Base-by-base conservation (phyloP, 768 basidiomycete species). In the Phylloporus scabripes region DNA sequence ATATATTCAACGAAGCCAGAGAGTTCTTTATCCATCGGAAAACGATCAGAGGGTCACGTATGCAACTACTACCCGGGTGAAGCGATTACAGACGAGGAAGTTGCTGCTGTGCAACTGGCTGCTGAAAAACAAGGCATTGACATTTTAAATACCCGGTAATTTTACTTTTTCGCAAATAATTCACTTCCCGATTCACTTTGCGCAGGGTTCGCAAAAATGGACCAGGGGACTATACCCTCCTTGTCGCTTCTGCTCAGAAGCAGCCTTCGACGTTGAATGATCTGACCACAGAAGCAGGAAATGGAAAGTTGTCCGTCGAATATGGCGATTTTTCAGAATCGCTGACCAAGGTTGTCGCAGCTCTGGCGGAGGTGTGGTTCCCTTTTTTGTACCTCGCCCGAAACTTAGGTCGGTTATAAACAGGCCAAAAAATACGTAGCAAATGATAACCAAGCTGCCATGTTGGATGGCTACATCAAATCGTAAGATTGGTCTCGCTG, bases 1-100 rank as follows among this genome's bases (percentile, higher is more conserved):
- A 86, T 93, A 38, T 93, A 91, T 63, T 71, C 82, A 2, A 57
- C 74, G 11, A 60, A 68, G 21, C 90, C 91, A 2, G 83, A 87
- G 60, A 65, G 75, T 1, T 78, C 75, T 44, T 73, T 90, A 49
- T 83, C 78, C 64, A 85, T 94, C 54, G 91, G 91, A 45, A 92
- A 92, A 63, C 85, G 83, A 38, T 74, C 68, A 46, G 72, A 80
- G 18, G 91, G 91, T 1, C 88, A 92, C 51, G 63, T 89, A 45
- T 87, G 84, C 26, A 89, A 91, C 62, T 94, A 93, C 66, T 94
- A 94, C 61, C 79, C 84, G 23, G 89, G 88, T 1, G 76, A 85
- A 51, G 62, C 76, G 9, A 80, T 85, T 18, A 74, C 77, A n/a
- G 86, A 91, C 51, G 79, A 80, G 0, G 92, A 92, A 61, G 88